These are phyloP conservation scores for Blastomyces gilchristii DNA, from an alignment of 2,329 filamentous ascomycete genomes.

Conservation along the genomic window DNA sequence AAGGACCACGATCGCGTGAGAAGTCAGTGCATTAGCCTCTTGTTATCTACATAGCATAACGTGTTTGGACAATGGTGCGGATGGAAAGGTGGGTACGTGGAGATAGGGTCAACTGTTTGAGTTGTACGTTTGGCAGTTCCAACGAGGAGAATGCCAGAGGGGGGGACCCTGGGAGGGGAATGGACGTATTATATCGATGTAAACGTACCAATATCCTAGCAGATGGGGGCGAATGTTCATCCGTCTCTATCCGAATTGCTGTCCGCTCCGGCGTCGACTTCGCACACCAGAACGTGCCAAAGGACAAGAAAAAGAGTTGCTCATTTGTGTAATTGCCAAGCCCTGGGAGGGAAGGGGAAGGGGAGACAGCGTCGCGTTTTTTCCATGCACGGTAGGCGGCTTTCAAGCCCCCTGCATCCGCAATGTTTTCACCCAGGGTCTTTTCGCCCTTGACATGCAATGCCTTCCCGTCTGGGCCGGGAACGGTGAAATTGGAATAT, in stretches of 20 bases:
- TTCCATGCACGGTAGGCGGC: slow-evolving; percentile 58
- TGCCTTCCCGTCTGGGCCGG: slow-evolving; percentile 45
- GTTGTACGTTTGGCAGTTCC: neutral
- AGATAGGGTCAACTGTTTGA: neutral
- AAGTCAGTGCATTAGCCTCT: neutral
- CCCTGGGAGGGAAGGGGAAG: slow-evolving; percentile 49
- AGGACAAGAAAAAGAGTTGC: slow-evolving; percentile 60
- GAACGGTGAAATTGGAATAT: slow-evolving; percentile 52
- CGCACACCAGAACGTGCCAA: slow-evolving; percentile 56
- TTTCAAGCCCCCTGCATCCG: slow-evolving; percentile 56
- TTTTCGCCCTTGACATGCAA: slow-evolving; percentile 53
- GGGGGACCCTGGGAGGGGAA: neutral
- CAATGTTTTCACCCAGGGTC: slow-evolving; percentile 61
- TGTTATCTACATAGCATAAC: neutral
- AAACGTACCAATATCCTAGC: slow-evolving; percentile 3
- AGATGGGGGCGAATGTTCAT: slow-evolving; percentile 42
- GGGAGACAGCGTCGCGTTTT: slow-evolving; percentile 43
- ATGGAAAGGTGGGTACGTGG: neutral
- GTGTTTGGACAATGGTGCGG: neutral
- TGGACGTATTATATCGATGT: neutral
- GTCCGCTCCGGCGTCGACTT: slow-evolving; percentile 51
- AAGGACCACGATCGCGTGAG: neutral
- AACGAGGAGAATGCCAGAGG: neutral
- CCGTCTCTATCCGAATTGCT: slow-evolving; percentile 48
- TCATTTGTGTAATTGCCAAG: slow-evolving; percentile 54